Conservation (phyloP, 1,284 basidiomycete species). For the Ceratobasidium sp. region DNA sequence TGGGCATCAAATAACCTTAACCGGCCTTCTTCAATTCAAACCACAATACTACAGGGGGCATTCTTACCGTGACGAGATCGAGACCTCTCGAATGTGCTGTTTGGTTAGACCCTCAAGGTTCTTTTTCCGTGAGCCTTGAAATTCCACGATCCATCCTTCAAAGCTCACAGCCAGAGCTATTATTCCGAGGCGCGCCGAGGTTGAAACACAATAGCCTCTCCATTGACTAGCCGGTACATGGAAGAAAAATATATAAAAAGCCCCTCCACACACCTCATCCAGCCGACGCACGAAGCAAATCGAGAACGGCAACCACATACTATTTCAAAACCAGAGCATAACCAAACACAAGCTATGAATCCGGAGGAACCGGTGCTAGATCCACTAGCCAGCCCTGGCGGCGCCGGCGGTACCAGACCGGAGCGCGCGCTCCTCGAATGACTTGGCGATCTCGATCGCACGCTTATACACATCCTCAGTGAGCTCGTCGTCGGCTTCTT, state of each 20-base stretch:
- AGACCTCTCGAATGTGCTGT: too few relatives aligned
- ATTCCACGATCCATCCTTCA: neutral
- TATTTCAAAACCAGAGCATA: conserved; percentile 5
- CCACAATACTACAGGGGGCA: too few relatives aligned
- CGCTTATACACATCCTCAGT: conserved; percentile 41
- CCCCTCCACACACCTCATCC: neutral
- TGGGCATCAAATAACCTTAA: too few relatives aligned
- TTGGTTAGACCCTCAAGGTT: too few relatives aligned
- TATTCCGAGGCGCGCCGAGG: neutral
- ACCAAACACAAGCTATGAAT: too few relatives aligned
- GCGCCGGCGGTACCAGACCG: conserved; percentile 44
- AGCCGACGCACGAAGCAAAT: neutral
- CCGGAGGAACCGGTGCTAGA: too few relatives aligned
- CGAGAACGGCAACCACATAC: conserved; percentile 1
- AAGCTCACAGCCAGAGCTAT: neutral
- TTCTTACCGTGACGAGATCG: too few relatives aligned
- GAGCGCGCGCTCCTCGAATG: conserved; percentile 43
- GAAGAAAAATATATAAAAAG: conserved; percentile 4
- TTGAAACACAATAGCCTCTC: conserved; percentile 25
- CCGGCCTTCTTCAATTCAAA: too few relatives aligned
- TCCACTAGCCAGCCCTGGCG: conserved; percentile 46
- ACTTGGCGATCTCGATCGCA: conserved; percentile 23
- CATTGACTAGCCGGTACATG: conserved; percentile 9
- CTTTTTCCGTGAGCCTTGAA: too few relatives aligned
- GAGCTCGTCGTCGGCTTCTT: conserved; percentile 11